A percentile compares a stretch with the other conserved stretches of the same genome.
Conservation (phyloP, 345 rosid genomes). For the Salix exigua region DNA sequence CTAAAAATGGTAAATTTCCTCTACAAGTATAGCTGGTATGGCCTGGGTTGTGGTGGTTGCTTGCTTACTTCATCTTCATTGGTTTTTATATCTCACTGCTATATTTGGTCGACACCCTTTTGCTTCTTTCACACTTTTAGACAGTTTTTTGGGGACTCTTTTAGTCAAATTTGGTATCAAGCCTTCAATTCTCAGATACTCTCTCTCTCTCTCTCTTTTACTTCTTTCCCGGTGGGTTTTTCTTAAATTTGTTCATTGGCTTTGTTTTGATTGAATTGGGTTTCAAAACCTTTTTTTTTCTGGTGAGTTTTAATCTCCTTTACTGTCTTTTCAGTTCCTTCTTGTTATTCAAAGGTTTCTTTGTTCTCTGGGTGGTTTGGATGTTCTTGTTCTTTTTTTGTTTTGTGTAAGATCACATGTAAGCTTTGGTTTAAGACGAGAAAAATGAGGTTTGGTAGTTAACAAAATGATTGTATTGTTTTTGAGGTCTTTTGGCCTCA, state of each 20-base stretch:
- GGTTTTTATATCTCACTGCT: background rate
- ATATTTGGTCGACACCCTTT: background rate
- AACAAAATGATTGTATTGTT: background rate
- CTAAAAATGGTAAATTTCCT: background rate
- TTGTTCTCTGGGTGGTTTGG: background rate
- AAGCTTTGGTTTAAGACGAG: background rate
- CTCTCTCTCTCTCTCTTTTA: background rate
- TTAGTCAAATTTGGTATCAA: background rate
- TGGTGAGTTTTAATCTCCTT: background rate
- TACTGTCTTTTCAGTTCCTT: background rate
- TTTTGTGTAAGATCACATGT: background rate
- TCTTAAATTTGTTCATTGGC: background rate
- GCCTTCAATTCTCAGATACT: background rate
- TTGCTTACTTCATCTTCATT: slow-evolving; percentile 6
- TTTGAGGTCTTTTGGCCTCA: background rate
- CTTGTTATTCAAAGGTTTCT: background rate
- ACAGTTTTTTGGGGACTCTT: background rate
- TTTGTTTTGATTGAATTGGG: background rate
- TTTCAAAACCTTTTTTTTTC: background rate
- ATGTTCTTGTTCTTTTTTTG: background rate
- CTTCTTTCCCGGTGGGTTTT: background rate
- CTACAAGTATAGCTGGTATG: background rate
- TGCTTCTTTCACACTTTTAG: background rate
- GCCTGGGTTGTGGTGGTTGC: slow-evolving; percentile 7
- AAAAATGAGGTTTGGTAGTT: background rate